Evolutionary conservation across 1,139 yeast species (phyloP).

Genomic region (Saccharomycopsis hybrid): DNA sequence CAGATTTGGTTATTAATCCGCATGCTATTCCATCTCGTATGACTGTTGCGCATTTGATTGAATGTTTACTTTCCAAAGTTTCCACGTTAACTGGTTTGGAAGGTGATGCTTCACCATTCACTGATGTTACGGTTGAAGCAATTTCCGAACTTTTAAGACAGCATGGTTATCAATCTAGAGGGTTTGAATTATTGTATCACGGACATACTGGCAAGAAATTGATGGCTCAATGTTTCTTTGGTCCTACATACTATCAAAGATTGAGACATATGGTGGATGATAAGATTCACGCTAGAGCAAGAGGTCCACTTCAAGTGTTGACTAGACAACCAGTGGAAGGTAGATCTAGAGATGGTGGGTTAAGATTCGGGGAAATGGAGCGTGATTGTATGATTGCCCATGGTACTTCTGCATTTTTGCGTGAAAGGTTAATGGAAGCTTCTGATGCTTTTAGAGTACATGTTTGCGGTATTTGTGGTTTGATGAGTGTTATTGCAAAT

Average conservation of each 20-base stretch:
- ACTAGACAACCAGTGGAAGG: constrained; percentile 99
- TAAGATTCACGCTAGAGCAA: constrained; percentile 97
- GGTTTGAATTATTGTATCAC: constrained; percentile 96
- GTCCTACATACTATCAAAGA: constrained; percentile 98
- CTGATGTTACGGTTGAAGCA: constrained; percentile 90
- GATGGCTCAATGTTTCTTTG: constrained; percentile 97
- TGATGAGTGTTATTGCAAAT: constrained; percentile 96
- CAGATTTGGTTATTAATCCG: constrained; percentile 95
- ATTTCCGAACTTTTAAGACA: constrained; percentile 85
- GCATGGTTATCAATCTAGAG: constrained; percentile 96
- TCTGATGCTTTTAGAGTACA: constrained; percentile 98
- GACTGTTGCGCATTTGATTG: constrained; percentile 99
- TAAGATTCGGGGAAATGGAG: constrained; percentile 99
- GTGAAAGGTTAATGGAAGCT: constrained; percentile 97
- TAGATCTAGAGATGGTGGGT: constrained; percentile 98
- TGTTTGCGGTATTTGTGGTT: constrained; percentile 95
- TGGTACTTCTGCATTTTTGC: constrained; percentile 96
- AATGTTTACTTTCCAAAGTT: constrained; percentile 91
- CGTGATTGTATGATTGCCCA: constrained; percentile 99
- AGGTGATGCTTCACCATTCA: constrained; percentile 98
- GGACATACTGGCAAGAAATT: constrained; percentile 98
- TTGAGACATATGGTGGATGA: constrained; percentile 99
- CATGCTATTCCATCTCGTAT: constrained; percentile 99
- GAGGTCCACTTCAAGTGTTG: constrained; percentile 97
- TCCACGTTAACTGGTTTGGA: constrained; percentile 92